These are phyloP conservation scores for Vigna unguiculata DNA, from an alignment of 306 rosid genomes.

Conservation along the genomic window DNA sequence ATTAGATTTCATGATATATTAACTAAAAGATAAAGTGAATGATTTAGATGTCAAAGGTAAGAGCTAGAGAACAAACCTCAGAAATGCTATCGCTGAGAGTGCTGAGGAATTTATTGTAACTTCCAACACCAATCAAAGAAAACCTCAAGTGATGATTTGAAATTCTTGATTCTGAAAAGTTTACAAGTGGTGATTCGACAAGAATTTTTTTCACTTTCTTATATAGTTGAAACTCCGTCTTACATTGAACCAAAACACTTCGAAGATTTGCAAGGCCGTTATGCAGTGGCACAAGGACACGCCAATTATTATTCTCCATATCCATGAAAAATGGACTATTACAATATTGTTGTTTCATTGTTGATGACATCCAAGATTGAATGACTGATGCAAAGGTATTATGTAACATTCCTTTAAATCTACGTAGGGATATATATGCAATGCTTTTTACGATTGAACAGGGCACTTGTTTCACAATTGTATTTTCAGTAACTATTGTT, in stretches of 20 bases:
- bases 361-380: slow-evolving; percentile 44
- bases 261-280: background rate
- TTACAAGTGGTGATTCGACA: too few species aligned
- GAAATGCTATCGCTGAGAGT: background rate
- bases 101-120: background rate
- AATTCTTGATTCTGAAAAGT: background rate
- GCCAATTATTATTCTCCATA: background rate
- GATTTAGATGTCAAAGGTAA: too few species aligned
- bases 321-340: background rate
- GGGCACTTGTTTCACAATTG: slow-evolving; percentile 39
- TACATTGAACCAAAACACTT: slow-evolving; percentile 18
- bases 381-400: slow-evolving; percentile 37
- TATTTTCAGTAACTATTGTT: slow-evolving; percentile 45
- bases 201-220: too few species aligned
- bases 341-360: background rate
- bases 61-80: slow-evolving; percentile 27
- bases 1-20: background rate
- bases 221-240: background rate
- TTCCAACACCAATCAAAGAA: slow-evolving; percentile 31
- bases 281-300: background rate
- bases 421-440: slow-evolving; percentile 39
- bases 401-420: slow-evolving; percentile 35
- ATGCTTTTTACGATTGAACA: slow-evolving; percentile 29
- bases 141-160: background rate
- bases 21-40: background rate